These are phyloP conservation scores for Ephemerocybe angulata DNA, from an alignment of 768 basidiomycete species.

Conservation along the genomic window DNA sequence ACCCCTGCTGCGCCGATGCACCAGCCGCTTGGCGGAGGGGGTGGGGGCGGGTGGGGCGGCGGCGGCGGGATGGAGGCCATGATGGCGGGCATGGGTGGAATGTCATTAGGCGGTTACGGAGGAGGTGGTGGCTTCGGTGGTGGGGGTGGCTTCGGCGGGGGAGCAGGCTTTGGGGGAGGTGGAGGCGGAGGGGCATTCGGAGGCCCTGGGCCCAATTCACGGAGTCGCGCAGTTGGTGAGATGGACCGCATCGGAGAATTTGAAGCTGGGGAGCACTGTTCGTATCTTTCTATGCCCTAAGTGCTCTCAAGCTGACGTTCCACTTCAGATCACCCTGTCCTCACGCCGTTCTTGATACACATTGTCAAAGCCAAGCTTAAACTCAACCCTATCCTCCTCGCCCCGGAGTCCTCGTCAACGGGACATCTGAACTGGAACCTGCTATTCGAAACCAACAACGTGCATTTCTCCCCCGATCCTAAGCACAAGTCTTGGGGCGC, in stretches of 20 bases:
- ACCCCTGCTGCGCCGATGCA: conserved; percentile 1
- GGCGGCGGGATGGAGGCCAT: background rate
- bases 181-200: background rate
- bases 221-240: background rate
- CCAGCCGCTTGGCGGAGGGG: background rate
- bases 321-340: conserved; percentile 46
- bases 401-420: conserved; percentile 38
- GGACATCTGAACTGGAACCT: conserved; percentile 72
- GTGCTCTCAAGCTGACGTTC: background rate
- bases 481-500: conserved; percentile 59
- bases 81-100: background rate
- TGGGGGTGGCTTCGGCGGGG: background rate
- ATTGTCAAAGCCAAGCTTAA: conserved; percentile 44
- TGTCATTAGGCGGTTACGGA: background rate
- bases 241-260: conserved; percentile 8
- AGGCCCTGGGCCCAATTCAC: background rate
- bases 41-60: background rate
- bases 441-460: conserved; percentile 58
- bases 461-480: conserved; percentile 61
- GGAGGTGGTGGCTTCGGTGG: background rate
- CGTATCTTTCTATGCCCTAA: background rate
- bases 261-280: background rate
- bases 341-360: conserved; percentile 54
- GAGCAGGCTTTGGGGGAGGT: conserved; percentile 1
- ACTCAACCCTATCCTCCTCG: conserved; percentile 62